Conservation (phyloP, 208 protist species). For the Crithidia bombi region DNA sequence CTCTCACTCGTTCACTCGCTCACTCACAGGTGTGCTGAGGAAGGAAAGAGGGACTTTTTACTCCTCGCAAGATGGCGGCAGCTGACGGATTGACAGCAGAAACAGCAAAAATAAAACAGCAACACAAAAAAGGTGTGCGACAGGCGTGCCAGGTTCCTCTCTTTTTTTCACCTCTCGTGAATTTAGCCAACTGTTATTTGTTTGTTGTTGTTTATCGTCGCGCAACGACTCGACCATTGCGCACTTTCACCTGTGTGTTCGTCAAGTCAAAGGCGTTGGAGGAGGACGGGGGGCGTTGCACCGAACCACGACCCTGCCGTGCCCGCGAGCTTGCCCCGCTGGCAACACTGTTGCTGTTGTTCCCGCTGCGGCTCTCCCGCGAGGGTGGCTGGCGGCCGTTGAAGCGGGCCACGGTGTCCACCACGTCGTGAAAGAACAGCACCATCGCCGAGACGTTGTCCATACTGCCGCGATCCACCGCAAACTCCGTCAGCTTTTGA, state of each 20-base stretch:
- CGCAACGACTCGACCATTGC: constrained; percentile 32
- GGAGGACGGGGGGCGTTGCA: constrained; percentile 9
- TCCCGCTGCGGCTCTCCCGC: background rate
- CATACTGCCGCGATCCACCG: constrained; percentile 78
- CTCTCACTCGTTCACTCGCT: no score
- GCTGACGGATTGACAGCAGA: no score
- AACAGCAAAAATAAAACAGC: no score
- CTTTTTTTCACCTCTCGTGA: background rate
- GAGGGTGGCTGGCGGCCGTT: constrained; percentile 8
- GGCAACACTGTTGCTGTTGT: background rate
- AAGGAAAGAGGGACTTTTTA: no score
- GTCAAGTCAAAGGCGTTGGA: constrained; percentile 26
- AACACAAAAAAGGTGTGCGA: no score
- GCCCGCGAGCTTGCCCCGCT: constrained; percentile 5
- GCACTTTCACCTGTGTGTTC: constrained; percentile 31
- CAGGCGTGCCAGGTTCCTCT: no score
- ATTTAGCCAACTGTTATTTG: background rate
- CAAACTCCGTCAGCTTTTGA: constrained; percentile 83
- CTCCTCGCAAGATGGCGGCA: no score
- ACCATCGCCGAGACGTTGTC: constrained; percentile 84
- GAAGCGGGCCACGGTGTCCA: constrained; percentile 66
- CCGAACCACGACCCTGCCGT: constrained; percentile 2
- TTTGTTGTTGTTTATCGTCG: constrained; percentile 7
- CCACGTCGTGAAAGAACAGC: constrained; percentile 84
- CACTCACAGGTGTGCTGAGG: no score